These are phyloP conservation scores for Fusarium graminum DNA, from an alignment of 2,329 filamentous ascomycete genomes.

Conservation along the genomic window DNA sequence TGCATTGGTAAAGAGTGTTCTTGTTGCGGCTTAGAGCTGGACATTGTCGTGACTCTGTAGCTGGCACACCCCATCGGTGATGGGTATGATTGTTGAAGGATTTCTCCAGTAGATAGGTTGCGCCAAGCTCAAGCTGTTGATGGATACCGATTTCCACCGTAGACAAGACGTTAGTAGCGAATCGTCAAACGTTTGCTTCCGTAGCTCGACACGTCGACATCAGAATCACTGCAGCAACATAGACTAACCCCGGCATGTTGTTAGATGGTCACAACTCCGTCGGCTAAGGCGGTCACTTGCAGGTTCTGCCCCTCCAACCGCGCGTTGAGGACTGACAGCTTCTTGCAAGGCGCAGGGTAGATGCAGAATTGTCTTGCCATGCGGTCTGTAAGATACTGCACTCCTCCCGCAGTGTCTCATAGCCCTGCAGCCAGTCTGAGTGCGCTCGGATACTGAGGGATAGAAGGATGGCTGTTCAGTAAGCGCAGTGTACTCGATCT, in stretches of 20 bases:
- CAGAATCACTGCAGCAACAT: constrained; percentile 43
- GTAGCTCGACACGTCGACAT: constrained; percentile 29
- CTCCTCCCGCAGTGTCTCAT: constrained; percentile 7
- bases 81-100: constrained; percentile 28
- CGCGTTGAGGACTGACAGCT: constrained; percentile 33
- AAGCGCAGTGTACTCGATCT: constrained; percentile 33
- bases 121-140: constrained; percentile 33
- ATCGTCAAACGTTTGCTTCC: constrained; percentile 22
- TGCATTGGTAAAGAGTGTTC: constrained; percentile 17
- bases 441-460: constrained; percentile 18
- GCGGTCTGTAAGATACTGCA: constrained; percentile 23
- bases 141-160: constrained; percentile 29
- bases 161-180: constrained; percentile 32
- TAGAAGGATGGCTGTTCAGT: constrained; percentile 11
- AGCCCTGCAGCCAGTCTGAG: constrained; percentile 16
- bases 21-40: constrained; percentile 31
- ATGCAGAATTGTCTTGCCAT: constrained; percentile 32
- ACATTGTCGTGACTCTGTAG: constrained; percentile 17
- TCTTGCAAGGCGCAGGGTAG: constrained; percentile 29
- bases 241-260: constrained; percentile 36
- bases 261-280: constrained; percentile 20
- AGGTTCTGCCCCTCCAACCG: constrained; percentile 26
- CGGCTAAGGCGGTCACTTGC: constrained; percentile 37
- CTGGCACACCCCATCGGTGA: constrained; percentile 24
- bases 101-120: constrained; percentile 21